A percentile compares a stretch with the other conserved stretches of the same genome.
Evolutionary conservation across 1,284 basidiomycete genomes (phyloP).

Genomic region (Porodaedalea pini): DNA sequence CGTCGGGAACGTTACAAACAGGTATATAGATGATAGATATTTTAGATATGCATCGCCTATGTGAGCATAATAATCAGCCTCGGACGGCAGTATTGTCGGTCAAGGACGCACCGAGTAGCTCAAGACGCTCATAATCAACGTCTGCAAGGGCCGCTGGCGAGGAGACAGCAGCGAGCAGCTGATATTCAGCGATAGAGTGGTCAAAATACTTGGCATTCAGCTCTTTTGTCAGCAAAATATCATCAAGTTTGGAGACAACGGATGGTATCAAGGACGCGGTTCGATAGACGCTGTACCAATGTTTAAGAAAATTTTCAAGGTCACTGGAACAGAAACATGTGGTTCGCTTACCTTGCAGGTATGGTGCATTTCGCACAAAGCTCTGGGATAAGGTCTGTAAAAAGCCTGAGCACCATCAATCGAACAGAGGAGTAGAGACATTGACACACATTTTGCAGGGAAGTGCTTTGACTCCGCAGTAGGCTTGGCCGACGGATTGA

Average conservation of each 20-base stretch:
- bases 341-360: conserved; percentile 57
- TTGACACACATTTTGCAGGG: conserved; percentile 49
- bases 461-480: conserved; percentile 34
- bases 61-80: conserved; percentile 4
- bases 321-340: conserved; percentile 1
- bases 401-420: conserved; percentile 4
- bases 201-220: conserved; percentile 68
- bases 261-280: conserved; percentile 69
- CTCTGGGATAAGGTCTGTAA: conserved; percentile 71
- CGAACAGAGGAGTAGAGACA: background rate
- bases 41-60: conserved; percentile 80
- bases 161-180: conserved; percentile 62
- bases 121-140: conserved; percentile 75
- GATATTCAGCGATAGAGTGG: conserved; percentile 52
- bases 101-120: conserved; percentile 59
- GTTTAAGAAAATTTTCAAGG: conserved; percentile 21
- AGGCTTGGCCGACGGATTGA: conserved; percentile 44
- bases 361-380: conserved; percentile 67
- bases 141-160: conserved; percentile 63
- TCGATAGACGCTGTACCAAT: conserved; percentile 50
- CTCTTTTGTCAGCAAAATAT: conserved; percentile 69
- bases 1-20: conserved; percentile 63
- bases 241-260: conserved; percentile 64
- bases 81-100: background rate
- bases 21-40: conserved; percentile 67